These are phyloP conservation scores for Hygrophila difformis DNA, from an alignment of 257 asterid genomes.

Conservation along the genomic window DNA sequence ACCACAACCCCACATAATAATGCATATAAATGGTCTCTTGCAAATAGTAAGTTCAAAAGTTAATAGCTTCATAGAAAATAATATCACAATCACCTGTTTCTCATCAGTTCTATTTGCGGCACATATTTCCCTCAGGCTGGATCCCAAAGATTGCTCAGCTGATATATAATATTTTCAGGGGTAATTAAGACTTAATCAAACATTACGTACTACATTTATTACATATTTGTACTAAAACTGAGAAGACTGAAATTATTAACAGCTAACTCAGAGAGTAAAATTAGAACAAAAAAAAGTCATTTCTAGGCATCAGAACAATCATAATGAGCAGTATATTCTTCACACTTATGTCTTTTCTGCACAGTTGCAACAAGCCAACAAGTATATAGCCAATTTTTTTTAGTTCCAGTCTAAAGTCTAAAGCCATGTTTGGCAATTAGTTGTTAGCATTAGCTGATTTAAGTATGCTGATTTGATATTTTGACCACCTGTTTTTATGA, in stretches of 20 bases:
- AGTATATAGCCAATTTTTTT: background rate
- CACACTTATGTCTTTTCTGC: background rate
- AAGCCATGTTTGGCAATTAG: no score
- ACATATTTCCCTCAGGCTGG: constrained; percentile 82
- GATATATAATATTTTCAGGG: no score
- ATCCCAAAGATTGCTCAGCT: constrained; percentile 57
- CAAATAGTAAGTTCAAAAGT: constrained; percentile 8
- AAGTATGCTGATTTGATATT: no score
- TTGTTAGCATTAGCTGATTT: no score
- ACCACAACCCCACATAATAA: constrained; percentile 14
- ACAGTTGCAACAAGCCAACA: background rate
- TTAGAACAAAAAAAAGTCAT: background rate
- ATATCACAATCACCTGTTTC: constrained; percentile 57
- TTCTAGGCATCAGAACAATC: constrained; percentile 4
- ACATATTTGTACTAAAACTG: no score
- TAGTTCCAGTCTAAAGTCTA: no score
- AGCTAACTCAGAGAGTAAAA: no score
- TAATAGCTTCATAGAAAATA: constrained; percentile 13
- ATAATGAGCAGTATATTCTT: constrained; percentile 4
- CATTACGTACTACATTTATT: no score
- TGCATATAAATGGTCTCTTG: constrained; percentile 6
- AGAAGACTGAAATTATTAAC: no score
- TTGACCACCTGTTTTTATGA: no score
- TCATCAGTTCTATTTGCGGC: constrained; percentile 89
- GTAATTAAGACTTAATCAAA: no score